A percentile compares a stretch with the other conserved stretches of the same genome.
Evolutionary conservation across 2,329 filamentous ascomycete species (phyloP).

Genomic region (Pleomassaria siparia): DNA sequence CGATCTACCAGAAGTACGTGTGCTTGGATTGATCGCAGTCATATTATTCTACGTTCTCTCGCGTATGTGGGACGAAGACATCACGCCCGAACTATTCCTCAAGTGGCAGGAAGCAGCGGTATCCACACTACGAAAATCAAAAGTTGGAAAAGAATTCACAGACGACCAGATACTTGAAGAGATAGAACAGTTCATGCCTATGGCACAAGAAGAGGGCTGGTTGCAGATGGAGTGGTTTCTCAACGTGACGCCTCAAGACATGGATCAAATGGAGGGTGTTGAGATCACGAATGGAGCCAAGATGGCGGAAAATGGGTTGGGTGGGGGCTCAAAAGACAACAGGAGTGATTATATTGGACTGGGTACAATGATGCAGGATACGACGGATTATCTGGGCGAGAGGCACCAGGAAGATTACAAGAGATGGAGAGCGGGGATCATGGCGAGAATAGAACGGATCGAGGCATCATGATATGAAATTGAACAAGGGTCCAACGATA

Average conservation of each 20-base stretch:
- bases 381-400: conserved; percentile 70
- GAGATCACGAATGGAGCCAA: conserved; percentile 28
- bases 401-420: conserved; percentile 62
- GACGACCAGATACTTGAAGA: conserved; percentile 47
- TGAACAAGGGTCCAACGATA: too few species aligned
- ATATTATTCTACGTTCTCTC: conserved; percentile 63
- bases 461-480: too few species aligned
- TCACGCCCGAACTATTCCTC: conserved; percentile 33
- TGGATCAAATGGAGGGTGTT: conserved; percentile 29
- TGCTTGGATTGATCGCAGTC: conserved; percentile 57
- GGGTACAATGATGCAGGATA: conserved; percentile 73
- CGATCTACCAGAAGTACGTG: conserved; percentile 21
- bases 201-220: conserved; percentile 42
- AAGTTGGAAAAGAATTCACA: conserved; percentile 51
- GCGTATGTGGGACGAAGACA: conserved; percentile 40
- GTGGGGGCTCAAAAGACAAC: conserved; percentile 47
- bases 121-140: conserved; percentile 52
- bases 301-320: conserved; percentile 30
- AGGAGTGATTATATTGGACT: conserved; percentile 50
- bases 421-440: conserved; percentile 64
- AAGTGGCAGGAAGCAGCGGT: conserved; percentile 48
- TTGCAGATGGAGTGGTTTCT: conserved; percentile 59
- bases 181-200: conserved; percentile 34
- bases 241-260: conserved; percentile 49
- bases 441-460: conserved; percentile 57